Conservation (phyloP, 2,329 filamentous ascomycete species). For the Colletotrichum cuscutae region DNA sequence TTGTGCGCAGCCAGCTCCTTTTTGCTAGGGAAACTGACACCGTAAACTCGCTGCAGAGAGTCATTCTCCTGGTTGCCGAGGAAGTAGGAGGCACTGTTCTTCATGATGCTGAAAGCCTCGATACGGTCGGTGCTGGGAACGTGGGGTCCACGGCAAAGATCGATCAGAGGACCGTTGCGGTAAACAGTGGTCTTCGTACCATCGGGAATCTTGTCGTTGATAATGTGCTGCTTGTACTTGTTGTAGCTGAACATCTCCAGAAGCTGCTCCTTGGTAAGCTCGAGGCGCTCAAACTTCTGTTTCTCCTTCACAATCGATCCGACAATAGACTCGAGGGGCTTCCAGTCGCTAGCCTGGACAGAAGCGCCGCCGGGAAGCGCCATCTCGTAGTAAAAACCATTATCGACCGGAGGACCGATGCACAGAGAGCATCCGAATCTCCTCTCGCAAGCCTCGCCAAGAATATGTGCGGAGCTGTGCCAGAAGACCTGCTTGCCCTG, state of each 20-base stretch:
- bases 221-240: constrained; percentile 98
- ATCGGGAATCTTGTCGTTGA: constrained; percentile 89
- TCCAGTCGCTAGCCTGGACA: constrained; percentile 83
- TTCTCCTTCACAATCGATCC: constrained; percentile 93
- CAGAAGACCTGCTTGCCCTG: constrained; percentile 95
- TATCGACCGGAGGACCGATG: constrained; percentile 90
- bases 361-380: constrained; percentile 72
- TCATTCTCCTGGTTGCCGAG: constrained; percentile 94
- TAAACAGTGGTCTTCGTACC: constrained; percentile 95
- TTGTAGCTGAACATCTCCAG: constrained; percentile 92
- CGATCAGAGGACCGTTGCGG: constrained; percentile 91
- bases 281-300: constrained; percentile 91
- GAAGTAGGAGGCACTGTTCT: constrained; percentile 84
- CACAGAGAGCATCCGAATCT: constrained; percentile 92
- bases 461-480: constrained; percentile 91
- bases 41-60: constrained; percentile 95
- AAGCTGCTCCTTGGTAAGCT: constrained; percentile 89
- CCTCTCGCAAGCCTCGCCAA: constrained; percentile 94
- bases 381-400: constrained; percentile 92
- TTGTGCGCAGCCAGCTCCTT: constrained; percentile 93
- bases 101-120: constrained; percentile 84
- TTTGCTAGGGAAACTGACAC: constrained; percentile 95
- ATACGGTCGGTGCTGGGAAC: constrained; percentile 86
- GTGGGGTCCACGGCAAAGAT: constrained; percentile 94
- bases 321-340: constrained; percentile 83